phyloP scores from a whole-genome alignment of 805 yeast genomes.

The Yarrowia alimentaria region DNA sequence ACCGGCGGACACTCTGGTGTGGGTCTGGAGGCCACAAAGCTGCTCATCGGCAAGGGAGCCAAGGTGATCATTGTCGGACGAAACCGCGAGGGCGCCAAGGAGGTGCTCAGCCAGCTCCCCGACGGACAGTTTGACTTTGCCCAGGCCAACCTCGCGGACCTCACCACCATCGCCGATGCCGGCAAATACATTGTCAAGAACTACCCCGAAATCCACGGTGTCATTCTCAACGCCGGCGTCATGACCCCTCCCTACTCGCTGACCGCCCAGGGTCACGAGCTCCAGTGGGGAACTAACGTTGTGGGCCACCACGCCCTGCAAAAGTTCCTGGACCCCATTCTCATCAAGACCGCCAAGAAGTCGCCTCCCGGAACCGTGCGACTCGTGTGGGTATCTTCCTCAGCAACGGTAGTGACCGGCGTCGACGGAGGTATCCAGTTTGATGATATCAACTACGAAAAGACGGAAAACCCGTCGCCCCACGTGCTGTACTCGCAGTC shows the following conservation, averaged over 20 bases:
- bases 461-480: constrained; percentile 26
- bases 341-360: constrained; percentile 40
- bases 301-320: constrained; percentile 50
- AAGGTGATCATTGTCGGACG: constrained; percentile 44
- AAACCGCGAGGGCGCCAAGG: constrained; percentile 38
- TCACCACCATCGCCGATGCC: constrained; percentile 45
- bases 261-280: constrained; percentile 49
- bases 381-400: constrained; percentile 49
- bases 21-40: constrained; percentile 40
- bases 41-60: constrained; percentile 41
- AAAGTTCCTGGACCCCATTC: constrained; percentile 42
- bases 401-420: constrained; percentile 40
- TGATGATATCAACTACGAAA: constrained; percentile 39
- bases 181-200: constrained; percentile 36
- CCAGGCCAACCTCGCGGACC: constrained; percentile 40
- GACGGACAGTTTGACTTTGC: constrained; percentile 33
- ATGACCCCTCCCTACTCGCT: constrained; percentile 42
- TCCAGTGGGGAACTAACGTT: constrained; percentile 49
- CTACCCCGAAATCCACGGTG: constrained; percentile 40
- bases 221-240: constrained; percentile 49
- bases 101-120: constrained; percentile 37
- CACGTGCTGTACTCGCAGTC: constrained; percentile 44
- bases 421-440: constrained; percentile 41
- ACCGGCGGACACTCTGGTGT: constrained; percentile 43
- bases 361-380: constrained; percentile 41